A percentile compares a stretch with the other conserved stretches of the same genome.
Evolutionary conservation across 352 stramenopile genomes (phyloP).

Genomic region (Globisporangium viniferum): DNA sequence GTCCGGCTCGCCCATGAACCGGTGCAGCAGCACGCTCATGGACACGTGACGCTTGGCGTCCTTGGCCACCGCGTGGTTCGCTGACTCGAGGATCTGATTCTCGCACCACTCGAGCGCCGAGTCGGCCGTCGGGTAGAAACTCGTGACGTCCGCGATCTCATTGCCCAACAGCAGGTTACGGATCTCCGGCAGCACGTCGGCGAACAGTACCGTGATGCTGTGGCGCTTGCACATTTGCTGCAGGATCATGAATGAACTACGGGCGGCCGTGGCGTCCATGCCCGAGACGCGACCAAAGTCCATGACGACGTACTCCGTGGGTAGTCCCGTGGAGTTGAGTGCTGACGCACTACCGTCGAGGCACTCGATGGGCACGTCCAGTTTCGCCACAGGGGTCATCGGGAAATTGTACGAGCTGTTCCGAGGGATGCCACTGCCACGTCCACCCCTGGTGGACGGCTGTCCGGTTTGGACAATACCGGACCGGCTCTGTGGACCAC

Average conservation of each 20-base stretch:
- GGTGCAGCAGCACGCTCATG: slow-evolving; percentile 67
- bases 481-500: not conserved
- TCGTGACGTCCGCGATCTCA: slow-evolving; percentile 62
- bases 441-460: not conserved
- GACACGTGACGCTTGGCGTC: slow-evolving; percentile 41
- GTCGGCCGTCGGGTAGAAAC: slow-evolving; percentile 71
- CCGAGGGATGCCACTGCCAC: not conserved
- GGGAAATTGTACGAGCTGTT: slow-evolving; percentile 29
- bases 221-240: slow-evolving; percentile 75
- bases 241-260: slow-evolving; percentile 81
- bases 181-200: slow-evolving; percentile 67
- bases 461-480: not conserved
- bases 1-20: slow-evolving; percentile 77
- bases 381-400: slow-evolving; percentile 45
- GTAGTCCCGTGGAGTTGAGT: slow-evolving; percentile 42
- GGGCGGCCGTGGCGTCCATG: slow-evolving; percentile 86
- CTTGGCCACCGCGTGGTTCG: slow-evolving; percentile 27
- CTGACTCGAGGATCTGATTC: slow-evolving; percentile 50
- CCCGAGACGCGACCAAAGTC: slow-evolving; percentile 86
- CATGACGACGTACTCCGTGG: slow-evolving; percentile 85
- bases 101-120: slow-evolving; percentile 77
- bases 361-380: slow-evolving; percentile 61
- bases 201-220: slow-evolving; percentile 68
- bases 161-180: slow-evolving; percentile 60
- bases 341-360: slow-evolving; percentile 69